Percentiles rank a stretch among this genome's conserved stretches.
phyloP scores from a whole-genome alignment of 768 basidiomycete genomes.

The Antrodiella citrinella region DNA sequence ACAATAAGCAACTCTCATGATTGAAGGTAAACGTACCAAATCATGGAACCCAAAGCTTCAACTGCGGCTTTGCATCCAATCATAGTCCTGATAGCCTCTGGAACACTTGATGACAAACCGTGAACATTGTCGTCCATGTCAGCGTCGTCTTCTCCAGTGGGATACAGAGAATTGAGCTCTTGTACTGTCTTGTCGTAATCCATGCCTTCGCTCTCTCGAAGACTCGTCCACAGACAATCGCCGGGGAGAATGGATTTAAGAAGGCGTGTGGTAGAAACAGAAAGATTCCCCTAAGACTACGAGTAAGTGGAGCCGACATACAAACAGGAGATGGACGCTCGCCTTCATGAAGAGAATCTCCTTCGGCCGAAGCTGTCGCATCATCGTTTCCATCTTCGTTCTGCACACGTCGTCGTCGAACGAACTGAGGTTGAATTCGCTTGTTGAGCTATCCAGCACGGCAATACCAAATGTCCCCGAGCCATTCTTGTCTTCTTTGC shows the following conservation, averaged over 20 bases:
- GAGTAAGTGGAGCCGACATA: background rate
- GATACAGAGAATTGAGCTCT: conserved; percentile 63
- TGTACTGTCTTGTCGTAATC: conserved; percentile 61
- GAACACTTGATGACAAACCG: conserved; percentile 34
- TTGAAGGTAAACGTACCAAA: conserved; percentile 72
- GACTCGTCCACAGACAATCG: conserved; percentile 81
- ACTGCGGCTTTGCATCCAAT: conserved; percentile 57
- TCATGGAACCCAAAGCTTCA: conserved; percentile 83
- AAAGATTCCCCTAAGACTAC: conserved; percentile 65
- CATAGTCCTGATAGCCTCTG: conserved; percentile 72
- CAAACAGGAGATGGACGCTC: background rate
- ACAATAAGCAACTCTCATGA: background rate
- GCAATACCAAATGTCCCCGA: conserved; percentile 68
- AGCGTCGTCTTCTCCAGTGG: conserved; percentile 32
- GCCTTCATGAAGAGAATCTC: conserved; percentile 91
- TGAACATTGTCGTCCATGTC: conserved; percentile 40
- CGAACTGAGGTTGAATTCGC: conserved; percentile 83
- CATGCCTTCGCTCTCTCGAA: conserved; percentile 79
- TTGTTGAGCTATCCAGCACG: conserved; percentile 90
- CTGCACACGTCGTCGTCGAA: conserved; percentile 92
- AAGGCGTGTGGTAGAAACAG: conserved; percentile 73
- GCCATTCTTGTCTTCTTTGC: conserved; percentile 26
- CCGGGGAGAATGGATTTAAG: conserved; percentile 75
- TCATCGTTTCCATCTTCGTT: conserved; percentile 87
- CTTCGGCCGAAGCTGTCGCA: conserved; percentile 86